A percentile compares a stretch with the other conserved stretches of the same genome.
phyloP scores from a whole-genome alignment of 805 yeast genomes.

The Isabelozyma gotoi region DNA sequence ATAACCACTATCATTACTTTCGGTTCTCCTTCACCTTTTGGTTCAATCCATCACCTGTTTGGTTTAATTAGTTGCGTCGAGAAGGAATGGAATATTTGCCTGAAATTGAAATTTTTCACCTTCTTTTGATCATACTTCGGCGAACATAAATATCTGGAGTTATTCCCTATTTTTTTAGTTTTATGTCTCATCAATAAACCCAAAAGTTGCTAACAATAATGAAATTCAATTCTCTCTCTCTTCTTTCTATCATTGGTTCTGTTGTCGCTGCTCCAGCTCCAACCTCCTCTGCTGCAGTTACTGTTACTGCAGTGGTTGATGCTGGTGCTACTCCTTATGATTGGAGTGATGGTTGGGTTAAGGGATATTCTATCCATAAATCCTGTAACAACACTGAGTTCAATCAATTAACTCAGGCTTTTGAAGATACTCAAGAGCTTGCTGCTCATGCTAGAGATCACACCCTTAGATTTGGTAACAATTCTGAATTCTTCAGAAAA shows the following conservation, averaged over 20 bases:
- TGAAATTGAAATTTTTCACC: background rate
- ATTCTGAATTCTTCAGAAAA: conserved; percentile 27
- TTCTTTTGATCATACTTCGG: background rate
- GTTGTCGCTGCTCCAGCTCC: conserved; percentile 2
- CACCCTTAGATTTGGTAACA: conserved; percentile 29
- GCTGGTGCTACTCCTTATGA: conserved; percentile 7
- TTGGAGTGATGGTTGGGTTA: conserved; percentile 13
- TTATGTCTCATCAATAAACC: background rate
- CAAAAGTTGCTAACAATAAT: background rate
- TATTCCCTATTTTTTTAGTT: background rate
- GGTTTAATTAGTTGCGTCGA: no score
- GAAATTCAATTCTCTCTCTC: background rate
- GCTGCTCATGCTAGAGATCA: conserved; percentile 35
- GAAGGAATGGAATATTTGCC: background rate
- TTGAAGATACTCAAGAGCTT: conserved; percentile 29
- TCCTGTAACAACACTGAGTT: conserved; percentile 16
- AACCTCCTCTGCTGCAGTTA: conserved; percentile 1
- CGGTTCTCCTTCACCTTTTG: conserved; percentile 1
- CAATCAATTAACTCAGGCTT: conserved; percentile 15
- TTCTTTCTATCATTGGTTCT: background rate
- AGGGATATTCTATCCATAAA: conserved; percentile 10
- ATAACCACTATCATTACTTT: background rate
- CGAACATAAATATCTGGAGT: background rate
- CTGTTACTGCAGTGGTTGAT: conserved; percentile 5
- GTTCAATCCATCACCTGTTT: no score